phyloP scores from a whole-genome alignment of 2,329 filamentous ascomycete genomes.

The Plectosphaerella cucumerina region DNA sequence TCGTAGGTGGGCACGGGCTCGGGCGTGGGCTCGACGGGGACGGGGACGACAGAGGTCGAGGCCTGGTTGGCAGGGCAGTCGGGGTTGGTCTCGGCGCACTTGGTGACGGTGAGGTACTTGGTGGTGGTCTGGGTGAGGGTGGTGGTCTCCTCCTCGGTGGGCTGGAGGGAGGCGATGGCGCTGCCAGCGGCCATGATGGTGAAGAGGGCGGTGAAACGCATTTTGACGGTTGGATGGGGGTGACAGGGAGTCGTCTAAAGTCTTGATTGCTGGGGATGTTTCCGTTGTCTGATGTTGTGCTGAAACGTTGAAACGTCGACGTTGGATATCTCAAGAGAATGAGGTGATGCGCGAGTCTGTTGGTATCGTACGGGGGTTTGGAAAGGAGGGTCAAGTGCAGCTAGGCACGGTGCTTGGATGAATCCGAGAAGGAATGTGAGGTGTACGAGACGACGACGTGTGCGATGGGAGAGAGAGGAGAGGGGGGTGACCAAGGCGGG shows the following conservation, averaged over 20 bases:
- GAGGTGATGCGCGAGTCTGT: background rate
- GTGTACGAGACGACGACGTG: background rate
- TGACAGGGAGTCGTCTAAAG: background rate
- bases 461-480: background rate
- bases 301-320: background rate
- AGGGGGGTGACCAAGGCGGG: background rate
- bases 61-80: slow-evolving; percentile 32
- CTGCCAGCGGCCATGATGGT: slow-evolving; percentile 34
- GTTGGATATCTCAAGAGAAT: background rate
- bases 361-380: background rate
- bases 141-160: slow-evolving; percentile 26
- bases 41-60: slow-evolving; percentile 17
- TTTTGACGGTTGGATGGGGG: slow-evolving; percentile 25
- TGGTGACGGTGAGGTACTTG: slow-evolving; percentile 40
- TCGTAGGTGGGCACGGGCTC: slow-evolving; percentile 3
- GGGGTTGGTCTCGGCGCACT: slow-evolving; percentile 38
- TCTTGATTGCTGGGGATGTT: slow-evolving; percentile 5
- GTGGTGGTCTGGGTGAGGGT: slow-evolving; percentile 40
- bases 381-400: slow-evolving; percentile 3
- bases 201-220: slow-evolving; percentile 41
- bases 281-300: background rate
- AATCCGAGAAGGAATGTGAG: background rate
- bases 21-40: slow-evolving; percentile 19
- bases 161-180: slow-evolving; percentile 31
- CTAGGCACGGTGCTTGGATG: background rate